These are phyloP conservation scores for Zea luxurians DNA, from an alignment of 176 grass and related monocot genomes.

Conservation along the genomic window DNA sequence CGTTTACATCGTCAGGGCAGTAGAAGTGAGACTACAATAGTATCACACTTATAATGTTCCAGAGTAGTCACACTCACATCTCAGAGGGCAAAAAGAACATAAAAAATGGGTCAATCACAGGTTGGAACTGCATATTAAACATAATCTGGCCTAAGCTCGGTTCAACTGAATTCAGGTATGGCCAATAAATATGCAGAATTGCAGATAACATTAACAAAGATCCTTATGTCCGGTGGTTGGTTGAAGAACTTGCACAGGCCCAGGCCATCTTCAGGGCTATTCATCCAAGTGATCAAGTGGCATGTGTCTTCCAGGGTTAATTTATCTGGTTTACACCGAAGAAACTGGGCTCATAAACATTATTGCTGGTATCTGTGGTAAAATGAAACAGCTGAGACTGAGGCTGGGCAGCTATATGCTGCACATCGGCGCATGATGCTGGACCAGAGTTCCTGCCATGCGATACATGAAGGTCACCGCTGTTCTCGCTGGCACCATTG, in stretches of 20 bases:
- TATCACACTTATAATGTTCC: not conserved
- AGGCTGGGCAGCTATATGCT: constrained; percentile 20
- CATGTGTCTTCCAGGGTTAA: not conserved
- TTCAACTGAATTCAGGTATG: constrained; percentile 27
- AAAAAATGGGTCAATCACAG: constrained; percentile 28
- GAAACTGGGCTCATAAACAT: constrained; percentile 42
- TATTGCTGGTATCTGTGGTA: constrained; percentile 31
- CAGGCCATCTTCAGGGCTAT: constrained; percentile 20
- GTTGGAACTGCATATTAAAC: constrained; percentile 28
- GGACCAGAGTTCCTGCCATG: constrained; percentile 37
- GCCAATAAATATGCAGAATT: constrained; percentile 29
- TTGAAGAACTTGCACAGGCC: constrained; percentile 17
- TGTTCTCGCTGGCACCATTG: constrained; percentile 43
- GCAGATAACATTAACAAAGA: constrained; percentile 29
- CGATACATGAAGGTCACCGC: constrained; percentile 25
- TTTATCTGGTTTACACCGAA: constrained; percentile 48
- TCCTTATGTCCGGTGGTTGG: constrained; percentile 23
- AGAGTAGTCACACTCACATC: constrained; percentile 5
- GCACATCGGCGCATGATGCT: constrained; percentile 37
- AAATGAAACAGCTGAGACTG: constrained; percentile 44
- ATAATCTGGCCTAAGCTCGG: constrained; percentile 32
- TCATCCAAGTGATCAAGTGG: constrained; percentile 22
- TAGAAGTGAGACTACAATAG: constrained; percentile 17
- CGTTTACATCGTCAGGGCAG: constrained; percentile 7
- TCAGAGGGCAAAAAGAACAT: not conserved